These are phyloP conservation scores for Immersiporthe knoxdaviesiana DNA, from an alignment of 2,329 filamentous ascomycete genomes.

Conservation along the genomic window DNA sequence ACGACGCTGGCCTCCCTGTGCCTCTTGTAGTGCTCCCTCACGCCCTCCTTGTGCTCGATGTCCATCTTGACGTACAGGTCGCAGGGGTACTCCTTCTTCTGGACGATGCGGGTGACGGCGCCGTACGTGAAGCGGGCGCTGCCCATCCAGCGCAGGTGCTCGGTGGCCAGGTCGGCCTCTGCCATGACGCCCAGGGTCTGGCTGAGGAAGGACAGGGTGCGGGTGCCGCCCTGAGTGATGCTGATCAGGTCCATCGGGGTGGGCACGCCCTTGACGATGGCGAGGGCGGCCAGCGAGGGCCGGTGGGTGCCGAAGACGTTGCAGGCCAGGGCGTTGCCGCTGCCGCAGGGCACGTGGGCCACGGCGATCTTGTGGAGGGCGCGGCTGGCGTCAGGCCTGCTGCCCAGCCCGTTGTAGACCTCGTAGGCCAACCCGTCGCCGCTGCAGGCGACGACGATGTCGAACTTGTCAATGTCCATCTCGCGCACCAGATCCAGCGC, in stretches of 20 bases:
- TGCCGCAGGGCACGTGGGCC: slow-evolving; percentile 87
- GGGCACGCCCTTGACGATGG: slow-evolving; percentile 84
- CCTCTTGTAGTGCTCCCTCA: slow-evolving; percentile 72
- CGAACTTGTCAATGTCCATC: slow-evolving; percentile 78
- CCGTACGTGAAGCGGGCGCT: slow-evolving; percentile 82
- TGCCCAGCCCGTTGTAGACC: slow-evolving; percentile 89
- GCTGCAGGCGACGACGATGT: slow-evolving; percentile 86
- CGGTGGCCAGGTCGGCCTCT: slow-evolving; percentile 86
- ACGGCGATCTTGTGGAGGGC: slow-evolving; percentile 81
- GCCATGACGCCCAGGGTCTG: slow-evolving; percentile 90
- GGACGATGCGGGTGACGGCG: slow-evolving; percentile 74
- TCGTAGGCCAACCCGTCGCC: slow-evolving; percentile 92
- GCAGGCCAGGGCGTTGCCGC: slow-evolving; percentile 90
- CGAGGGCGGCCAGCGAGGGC: slow-evolving; percentile 75
- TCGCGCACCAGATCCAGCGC: slow-evolving; percentile 75
- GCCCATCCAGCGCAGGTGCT: slow-evolving; percentile 93
- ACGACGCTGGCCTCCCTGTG: slow-evolving; percentile 35
- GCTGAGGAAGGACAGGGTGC: slow-evolving; percentile 85
- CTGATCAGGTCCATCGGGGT: slow-evolving; percentile 85
- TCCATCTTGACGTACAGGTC: slow-evolving; percentile 86
- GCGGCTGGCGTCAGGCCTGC: slow-evolving; percentile 71
- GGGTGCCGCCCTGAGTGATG: slow-evolving; percentile 77
- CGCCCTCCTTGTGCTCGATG: slow-evolving; percentile 71
- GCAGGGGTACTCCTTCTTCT: slow-evolving; percentile 81
- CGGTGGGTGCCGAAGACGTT: slow-evolving; percentile 84